A percentile compares a stretch with the other conserved stretches of the same genome.
phyloP scores from a whole-genome alignment of 192 early-diverging fungal genomes.

The Coemansia sp. region DNA sequence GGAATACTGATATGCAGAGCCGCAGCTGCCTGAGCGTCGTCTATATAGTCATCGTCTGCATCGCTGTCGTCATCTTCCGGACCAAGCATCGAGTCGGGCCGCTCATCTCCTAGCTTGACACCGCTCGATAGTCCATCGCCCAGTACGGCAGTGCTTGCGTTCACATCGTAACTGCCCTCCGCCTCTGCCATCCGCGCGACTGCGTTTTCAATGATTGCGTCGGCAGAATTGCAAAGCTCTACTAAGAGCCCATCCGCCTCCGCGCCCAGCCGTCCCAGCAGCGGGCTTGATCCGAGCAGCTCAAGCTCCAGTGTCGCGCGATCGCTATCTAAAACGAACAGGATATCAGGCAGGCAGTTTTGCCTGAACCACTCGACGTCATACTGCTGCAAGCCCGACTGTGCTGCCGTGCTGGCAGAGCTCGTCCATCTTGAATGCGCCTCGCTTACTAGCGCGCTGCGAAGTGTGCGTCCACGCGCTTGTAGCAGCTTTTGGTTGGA shows the following conservation, averaged over 20 bases:
- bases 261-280: constrained; percentile 29
- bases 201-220: constrained; percentile 26
- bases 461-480: constrained; percentile 23
- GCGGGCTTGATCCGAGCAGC: constrained; percentile 45
- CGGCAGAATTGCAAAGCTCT: constrained; percentile 36
- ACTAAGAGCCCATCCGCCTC: constrained; percentile 41
- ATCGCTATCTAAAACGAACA: constrained; percentile 36
- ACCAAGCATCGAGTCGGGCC: constrained; percentile 4
- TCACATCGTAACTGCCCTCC: neutral
- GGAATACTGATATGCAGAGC: neutral
- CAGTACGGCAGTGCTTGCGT: neutral
- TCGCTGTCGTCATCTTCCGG: neutral
- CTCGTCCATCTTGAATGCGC: constrained; percentile 15
- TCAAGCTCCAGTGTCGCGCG: constrained; percentile 31
- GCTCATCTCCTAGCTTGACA: neutral
- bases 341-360: constrained; percentile 52
- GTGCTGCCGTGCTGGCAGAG: neutral
- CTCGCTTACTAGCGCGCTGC: constrained; percentile 35
- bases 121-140: neutral
- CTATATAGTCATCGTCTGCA: neutral
- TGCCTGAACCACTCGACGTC: constrained; percentile 54
- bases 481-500: constrained; percentile 35
- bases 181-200: constrained; percentile 5
- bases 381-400: constrained; percentile 12
- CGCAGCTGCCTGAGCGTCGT: neutral